Base-by-base conservation (phyloP, 2,329 filamentous ascomycete genomes). In the Claviceps digitariae region DNA sequence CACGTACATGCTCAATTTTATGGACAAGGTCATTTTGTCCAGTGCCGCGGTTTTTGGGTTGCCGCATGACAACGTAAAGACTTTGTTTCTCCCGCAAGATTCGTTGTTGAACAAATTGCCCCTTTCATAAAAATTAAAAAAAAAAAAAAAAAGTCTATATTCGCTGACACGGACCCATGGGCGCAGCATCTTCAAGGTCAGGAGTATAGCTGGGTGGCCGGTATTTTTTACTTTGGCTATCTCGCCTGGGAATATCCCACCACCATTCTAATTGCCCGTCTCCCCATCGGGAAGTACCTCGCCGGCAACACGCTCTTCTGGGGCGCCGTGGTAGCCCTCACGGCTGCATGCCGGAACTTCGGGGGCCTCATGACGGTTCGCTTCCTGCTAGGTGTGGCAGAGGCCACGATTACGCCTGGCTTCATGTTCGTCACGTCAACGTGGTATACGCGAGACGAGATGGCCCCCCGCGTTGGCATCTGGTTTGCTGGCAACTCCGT, bases 1-100 rank as follows among this genome's bases (percentile, higher is more conserved):
- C 44, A 79, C 75, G 0, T 82, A 81, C 60, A 74, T 75, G 66
- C 63, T 82, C 57, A 78, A 79, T 57, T 81, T 81, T 56, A 78
- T 82, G 69, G 79, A 82, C 63, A 82, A 82, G 62, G 73, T 73
- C 1, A 77, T 77, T 50, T 60, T 79, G 5, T 76, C 74, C 0
- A 77, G 72, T 57, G 77, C 78, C 0, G 69, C 76, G 5, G 75
- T 81, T 0, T 81, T 81, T 59, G 77, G 76, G 0, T 59, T 79
- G n/a, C 65, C 67, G 4, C 62, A 74, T 3, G 76, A 79, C 57
- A 72, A 66, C 21, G 66, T 67, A 43, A 57, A 61, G 9, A n/a
- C 8, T 20, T 20, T 25, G 21, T 40, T 55, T 23, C n/a, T n/a
- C n/a, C n/a, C n/a, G n/a, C n/a, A n/a, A n/a, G n/a, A n/a, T n/a